Evolutionary conservation across 805 yeast genomes (phyloP), one percentile per base, ranked within the genome.

Genomic region (Yarrowia divulgata): DNA sequence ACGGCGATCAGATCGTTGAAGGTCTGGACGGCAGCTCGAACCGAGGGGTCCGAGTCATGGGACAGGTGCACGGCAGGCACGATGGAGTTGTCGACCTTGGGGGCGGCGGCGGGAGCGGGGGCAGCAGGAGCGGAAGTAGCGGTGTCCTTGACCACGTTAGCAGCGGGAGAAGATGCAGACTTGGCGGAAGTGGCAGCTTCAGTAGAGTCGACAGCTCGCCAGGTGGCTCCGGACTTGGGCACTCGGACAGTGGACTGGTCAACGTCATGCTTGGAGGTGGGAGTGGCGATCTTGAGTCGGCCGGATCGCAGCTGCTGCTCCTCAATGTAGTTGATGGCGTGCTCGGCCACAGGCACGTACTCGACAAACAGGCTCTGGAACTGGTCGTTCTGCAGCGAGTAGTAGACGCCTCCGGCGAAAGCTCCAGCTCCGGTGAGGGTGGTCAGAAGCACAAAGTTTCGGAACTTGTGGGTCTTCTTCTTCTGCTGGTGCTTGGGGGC

Each of bases 321-420:
- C 72, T 88, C 90, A 67, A 84, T 79, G 9, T 76, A 73, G 67
- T 85, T 85, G 39, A 88, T 83, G 39, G 85, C 78, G 29, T 78
- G 77, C 73, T 87, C 90, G 46, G 87, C 90, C 64, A 84, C 81
- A 19, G 95, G 95, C 55, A 89, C 85, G 70, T 84, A 84, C 72
- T 87, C 88, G 29, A 87, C 81, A 77, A 87, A 89, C 57, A 81
- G 72, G 72, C 89, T 91, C 72, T 86, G 88, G 75, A 88, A 83
- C 18, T 85, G 81, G 72, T 88, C 90, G 74, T 83, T 83, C 71
- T 84, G 79, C 39, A 86, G 79, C 14, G 92, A 81, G 69, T 83
- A 78, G 67, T 84, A 85, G n/a, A 87, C 84, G 67, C 90, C 91
- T 43, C 83, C 87, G 43, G 85, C 87, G 72, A 88, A 89, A 34